Percentiles rank a stretch among this genome's conserved stretches.
Evolutionary conservation across 768 basidiomycete genomes (phyloP).

Genomic region (Asterophora lycoperdoides): DNA sequence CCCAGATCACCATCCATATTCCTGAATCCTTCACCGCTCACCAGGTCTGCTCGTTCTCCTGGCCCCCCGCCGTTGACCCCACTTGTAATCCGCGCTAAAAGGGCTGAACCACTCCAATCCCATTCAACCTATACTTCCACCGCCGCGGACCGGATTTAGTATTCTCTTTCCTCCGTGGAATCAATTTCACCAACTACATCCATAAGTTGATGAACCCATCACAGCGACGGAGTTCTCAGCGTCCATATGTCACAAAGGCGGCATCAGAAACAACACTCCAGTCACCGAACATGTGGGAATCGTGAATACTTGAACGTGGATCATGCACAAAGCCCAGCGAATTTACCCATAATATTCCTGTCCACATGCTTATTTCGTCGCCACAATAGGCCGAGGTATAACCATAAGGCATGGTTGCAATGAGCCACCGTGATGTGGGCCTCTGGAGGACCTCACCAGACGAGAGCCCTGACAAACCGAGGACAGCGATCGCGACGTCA

Average conservation of each 20-base stretch:
- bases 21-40: not conserved
- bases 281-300: conserved; percentile 30
- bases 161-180: conserved; percentile 32
- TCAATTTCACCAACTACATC: conserved; percentile 15
- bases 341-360: conserved; percentile 7
- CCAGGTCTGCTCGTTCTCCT: not conserved
- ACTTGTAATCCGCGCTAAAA: conserved; percentile 9
- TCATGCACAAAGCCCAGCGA: conserved; percentile 12
- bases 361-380: conserved; percentile 6
- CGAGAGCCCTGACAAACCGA: not conserved
- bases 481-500: not conserved
- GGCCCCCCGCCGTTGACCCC: conserved; percentile 3
- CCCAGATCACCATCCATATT: conserved; percentile 3
- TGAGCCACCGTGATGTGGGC: not conserved
- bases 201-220: conserved; percentile 19
- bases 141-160: conserved; percentile 34
- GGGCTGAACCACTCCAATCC: conserved; percentile 1
- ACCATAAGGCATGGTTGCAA: too few relatives aligned
- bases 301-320: conserved; percentile 23
- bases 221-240: conserved; percentile 28
- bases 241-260: conserved; percentile 28
- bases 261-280: conserved; percentile 30
- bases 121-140: conserved; percentile 24
- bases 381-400: not conserved
- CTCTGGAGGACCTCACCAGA: not conserved